Percentiles rank a stretch among this genome's conserved stretches.
These are phyloP conservation scores for Alternaria solani DNA, from an alignment of 2,329 filamentous ascomycete species.

Conservation along the genomic window DNA sequence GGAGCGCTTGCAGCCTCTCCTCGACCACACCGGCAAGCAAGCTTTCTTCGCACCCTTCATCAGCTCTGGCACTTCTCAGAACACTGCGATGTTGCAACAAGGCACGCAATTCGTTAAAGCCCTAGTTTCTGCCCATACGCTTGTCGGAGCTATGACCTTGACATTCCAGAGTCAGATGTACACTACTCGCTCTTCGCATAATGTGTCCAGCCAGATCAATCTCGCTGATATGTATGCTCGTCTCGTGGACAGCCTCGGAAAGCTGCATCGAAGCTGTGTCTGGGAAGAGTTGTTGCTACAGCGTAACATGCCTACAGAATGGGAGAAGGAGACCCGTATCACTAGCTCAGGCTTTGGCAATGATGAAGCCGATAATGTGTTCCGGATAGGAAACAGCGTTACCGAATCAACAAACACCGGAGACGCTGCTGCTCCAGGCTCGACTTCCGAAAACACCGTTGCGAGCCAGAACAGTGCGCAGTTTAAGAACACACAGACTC, in stretches of 20 bases:
- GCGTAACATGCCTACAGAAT: constrained; percentile 74
- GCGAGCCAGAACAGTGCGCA: constrained; percentile 48
- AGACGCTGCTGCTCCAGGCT: constrained; percentile 18
- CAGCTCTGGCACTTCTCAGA: constrained; percentile 20
- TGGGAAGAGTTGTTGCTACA: constrained; percentile 83
- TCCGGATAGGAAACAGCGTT: constrained; percentile 44
- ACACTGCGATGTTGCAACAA: constrained; percentile 55
- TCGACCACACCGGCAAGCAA: constrained; percentile 58
- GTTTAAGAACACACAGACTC: constrained; percentile 79
- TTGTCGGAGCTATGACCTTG: constrained; percentile 77
- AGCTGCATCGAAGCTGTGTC: constrained; percentile 80
- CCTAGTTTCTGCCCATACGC: constrained; percentile 76
- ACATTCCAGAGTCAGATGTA: constrained; percentile 73
- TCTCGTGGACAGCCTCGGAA: constrained; percentile 78
- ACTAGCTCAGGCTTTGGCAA: constrained; percentile 50
- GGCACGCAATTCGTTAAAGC: constrained; percentile 84
- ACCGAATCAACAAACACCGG: constrained; percentile 26
- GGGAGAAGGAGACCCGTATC: constrained; percentile 60
- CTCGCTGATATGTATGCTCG: constrained; percentile 82
- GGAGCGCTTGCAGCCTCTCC: constrained; percentile 72
- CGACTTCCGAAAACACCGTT: constrained; percentile 11
- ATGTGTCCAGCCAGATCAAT: constrained; percentile 78
- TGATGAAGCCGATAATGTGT: constrained; percentile 52
- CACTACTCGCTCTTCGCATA: constrained; percentile 68
- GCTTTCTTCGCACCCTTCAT: constrained; percentile 77